These are phyloP conservation scores for Candida bentonensis DNA, from an alignment of 805 yeast species.

Conservation along the genomic window DNA sequence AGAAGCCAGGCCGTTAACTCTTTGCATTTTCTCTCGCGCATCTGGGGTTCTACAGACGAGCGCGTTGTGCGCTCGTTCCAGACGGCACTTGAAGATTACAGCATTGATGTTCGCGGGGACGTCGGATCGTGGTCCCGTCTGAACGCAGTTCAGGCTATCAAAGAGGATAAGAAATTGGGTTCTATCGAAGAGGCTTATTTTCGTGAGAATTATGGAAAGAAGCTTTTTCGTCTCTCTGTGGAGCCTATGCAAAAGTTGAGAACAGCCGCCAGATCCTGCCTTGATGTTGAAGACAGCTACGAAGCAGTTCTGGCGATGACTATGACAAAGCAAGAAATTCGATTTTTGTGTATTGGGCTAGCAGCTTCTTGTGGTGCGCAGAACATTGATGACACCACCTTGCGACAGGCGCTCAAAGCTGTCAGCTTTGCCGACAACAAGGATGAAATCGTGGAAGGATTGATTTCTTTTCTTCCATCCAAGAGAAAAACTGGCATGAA, in stretches of 20 bases:
- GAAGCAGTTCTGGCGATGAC: background rate
- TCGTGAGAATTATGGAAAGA: background rate
- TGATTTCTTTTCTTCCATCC: background rate
- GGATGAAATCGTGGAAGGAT: background rate
- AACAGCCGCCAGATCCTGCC: background rate
- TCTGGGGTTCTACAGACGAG: background rate
- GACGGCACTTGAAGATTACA: constrained; percentile 54
- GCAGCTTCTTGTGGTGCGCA: background rate
- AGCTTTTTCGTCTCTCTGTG: background rate
- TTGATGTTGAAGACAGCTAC: background rate
- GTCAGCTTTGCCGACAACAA: background rate
- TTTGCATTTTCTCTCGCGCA: background rate
- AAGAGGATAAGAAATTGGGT: background rate
- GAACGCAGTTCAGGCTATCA: background rate
- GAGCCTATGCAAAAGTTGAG: background rate
- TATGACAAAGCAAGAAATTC: background rate
- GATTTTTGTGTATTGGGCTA: background rate
- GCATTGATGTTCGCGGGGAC: constrained; percentile 73
- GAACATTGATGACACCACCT: background rate
- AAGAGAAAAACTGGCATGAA: background rate
- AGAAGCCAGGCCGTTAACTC: background rate
- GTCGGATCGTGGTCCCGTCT: constrained; percentile 55
- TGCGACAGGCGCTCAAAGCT: background rate
- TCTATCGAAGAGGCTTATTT: background rate
- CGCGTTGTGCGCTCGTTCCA: background rate